Base-by-base conservation (phyloP, 305 asterid genomes). In the Ajuga reptans region DNA sequence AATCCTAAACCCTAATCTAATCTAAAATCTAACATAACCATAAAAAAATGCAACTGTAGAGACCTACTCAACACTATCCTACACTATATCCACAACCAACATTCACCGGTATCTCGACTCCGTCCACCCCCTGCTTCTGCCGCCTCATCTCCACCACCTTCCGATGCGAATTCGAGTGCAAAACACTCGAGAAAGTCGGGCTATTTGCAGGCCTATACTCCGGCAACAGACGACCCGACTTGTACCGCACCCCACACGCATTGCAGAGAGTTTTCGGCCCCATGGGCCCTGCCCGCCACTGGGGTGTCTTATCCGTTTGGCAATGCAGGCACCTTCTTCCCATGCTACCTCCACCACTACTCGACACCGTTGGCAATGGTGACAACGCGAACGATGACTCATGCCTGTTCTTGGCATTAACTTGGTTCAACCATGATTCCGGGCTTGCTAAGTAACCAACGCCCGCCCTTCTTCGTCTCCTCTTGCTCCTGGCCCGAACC, bases 291-390 rank as follows among this genome's bases (percentile, higher is more conserved):
- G 86, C 84, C 47, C 91, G 59, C 89, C 89, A 86, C 67, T 86
- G 91, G 0, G 89, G 91, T 1, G 91, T 86, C 81, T 77, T 82
- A 58, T 80, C 84, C 0, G 85, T 65, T 21, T 75, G 81, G 75
- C 91, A 86, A 69, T 86, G 89, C 77, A 73, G 41, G 80, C 91
- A 86, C 72, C 81, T 78, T 76, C 97, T 80, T 43, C 92, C 92
- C 69, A 84, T 67, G 8, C 77, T 55, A 5, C 37, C 61, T 3
- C 75, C 72, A 10, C 74, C 72, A 8, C 64, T 50, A 0, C 18
- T 70, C 1, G 66, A 12, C 36, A 37, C 46, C 36, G 27, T 4
- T 0, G 83, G 83, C 41, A 58, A 12, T 3, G 80, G 75, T 0
- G 75, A 77, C 70, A 78, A 51, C 6, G 76, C n/a, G 11, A 66